Conservation (phyloP, 768 basidiomycete genomes). For the Gloeostereum incarnatum region DNA sequence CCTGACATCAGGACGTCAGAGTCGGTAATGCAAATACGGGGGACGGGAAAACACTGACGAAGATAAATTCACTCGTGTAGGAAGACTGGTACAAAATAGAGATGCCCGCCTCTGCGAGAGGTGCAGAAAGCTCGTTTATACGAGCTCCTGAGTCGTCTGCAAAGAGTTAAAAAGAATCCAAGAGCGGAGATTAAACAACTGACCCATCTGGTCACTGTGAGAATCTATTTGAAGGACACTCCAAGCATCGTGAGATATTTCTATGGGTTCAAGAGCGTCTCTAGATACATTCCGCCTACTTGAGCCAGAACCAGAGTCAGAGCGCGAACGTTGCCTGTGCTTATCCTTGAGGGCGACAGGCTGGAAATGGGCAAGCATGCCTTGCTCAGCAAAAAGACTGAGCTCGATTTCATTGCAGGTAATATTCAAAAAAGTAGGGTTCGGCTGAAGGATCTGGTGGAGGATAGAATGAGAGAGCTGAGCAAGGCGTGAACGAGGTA, state of each 20-base stretch:
- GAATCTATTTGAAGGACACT: constrained; percentile 76
- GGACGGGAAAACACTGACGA: constrained; percentile 34
- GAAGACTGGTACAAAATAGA: constrained; percentile 79
- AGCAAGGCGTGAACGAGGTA: constrained; percentile 60
- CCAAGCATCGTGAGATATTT: constrained; percentile 70
- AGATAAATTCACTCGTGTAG: constrained; percentile 77
- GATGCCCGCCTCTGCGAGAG: constrained; percentile 67
- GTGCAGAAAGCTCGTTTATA: constrained; percentile 68
- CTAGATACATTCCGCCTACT: constrained; percentile 15
- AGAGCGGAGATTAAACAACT: constrained; percentile 12
- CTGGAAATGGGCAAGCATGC: constrained; percentile 49
- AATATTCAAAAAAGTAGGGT: constrained; percentile 61
- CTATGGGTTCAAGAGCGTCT: constrained; percentile 37
- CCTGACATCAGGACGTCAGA: constrained; percentile 37
- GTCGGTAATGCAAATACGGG: background rate
- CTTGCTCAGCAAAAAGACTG: constrained; percentile 59
- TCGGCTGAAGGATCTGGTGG: constrained; percentile 58
- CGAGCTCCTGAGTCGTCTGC: constrained; percentile 63
- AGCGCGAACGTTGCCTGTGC: constrained; percentile 30
- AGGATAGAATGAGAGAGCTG: constrained; percentile 53
- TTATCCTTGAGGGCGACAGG: constrained; percentile 50
- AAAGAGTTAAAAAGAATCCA: constrained; percentile 6
- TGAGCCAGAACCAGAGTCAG: constrained; percentile 25
- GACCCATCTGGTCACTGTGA: constrained; percentile 63
- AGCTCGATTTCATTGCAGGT: constrained; percentile 78